Base-by-base conservation (phyloP, 352 stramenopile species). In the Globisporangium spiculum region DNA sequence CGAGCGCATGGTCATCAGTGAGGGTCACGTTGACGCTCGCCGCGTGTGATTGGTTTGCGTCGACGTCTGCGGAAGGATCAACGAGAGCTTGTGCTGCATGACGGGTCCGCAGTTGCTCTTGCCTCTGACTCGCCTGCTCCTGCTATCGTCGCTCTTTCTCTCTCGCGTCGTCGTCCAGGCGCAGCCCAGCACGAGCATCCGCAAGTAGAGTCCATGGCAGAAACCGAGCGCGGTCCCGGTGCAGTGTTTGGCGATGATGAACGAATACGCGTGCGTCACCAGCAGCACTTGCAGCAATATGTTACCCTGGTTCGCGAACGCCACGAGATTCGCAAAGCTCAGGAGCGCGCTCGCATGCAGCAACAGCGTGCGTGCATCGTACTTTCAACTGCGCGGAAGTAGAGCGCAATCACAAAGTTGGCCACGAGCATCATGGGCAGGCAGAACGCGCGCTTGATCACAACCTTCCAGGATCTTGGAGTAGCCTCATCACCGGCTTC, bases 211-310 rank as follows among this genome's bases (percentile, higher is more conserved):
- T 16, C 61, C 70, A 24, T 73, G 60, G 27, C 44, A 44, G 48
- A 67, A 65, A n/a, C 67, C 56, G 41, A 65, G 22, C 6, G 22
- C 16, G 18, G 16, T 1, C 3, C 60, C 26, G 2, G 53, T 56
- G n/a, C 8, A 18, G 36, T 27, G 36, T 4, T 52, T 59, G 18
- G 34, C 62, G 38, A 70, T 58, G 48, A 73, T 53, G 46, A 80
- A 83, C 12, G 73, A 68, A 44, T 75, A 76, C 66, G 70, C 66
- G 44, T 80, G 73, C 2, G 55, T 74, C 10, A 78, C 53, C 4
- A 80, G 66, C 34, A 80, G 56, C 30, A 24, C 22, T 24, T 24
- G 22, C 22, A 24, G 22, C 22, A 24, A 24, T 24, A 24, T 24
- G 22, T 24, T 24, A 24, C 22, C n/a, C 64, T 62, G 26, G 44